Base-by-base conservation (phyloP, 1,284 basidiomycete species). In the Ceratobasidium sp. region DNA sequence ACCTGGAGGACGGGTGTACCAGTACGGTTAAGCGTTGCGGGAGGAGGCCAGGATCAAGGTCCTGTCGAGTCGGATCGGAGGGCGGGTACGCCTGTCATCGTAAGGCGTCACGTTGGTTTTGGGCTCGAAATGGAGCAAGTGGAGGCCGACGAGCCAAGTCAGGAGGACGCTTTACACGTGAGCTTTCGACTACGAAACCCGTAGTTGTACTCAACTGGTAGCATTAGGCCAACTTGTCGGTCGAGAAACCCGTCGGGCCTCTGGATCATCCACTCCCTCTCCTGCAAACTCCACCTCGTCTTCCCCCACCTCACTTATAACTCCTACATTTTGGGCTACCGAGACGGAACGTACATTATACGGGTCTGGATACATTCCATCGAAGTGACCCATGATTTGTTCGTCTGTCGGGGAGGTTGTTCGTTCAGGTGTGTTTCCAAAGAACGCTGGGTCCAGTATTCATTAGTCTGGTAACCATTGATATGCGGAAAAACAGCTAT, bases 231-330 rank as follows among this genome's bases (percentile, higher is more conserved):
- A 14, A 14, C 30, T 30, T 28, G 53, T 28, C 18, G 9, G 16
- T 33, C 16, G 53, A 56, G 28, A 56, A 56, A 56, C 53, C 53
- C 0, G 12, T 30, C 16, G 53, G 7, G 53, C 53, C 53, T 7
- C 25, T 56, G 0, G 38, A 49, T 23, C 25, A 12, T 66, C 75
- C 84, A 86, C 48, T 79, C 84, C 66, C 83, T 95, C 6, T 93
- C 94, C 0, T 85, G 84, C 66, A 94, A 96, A 78, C 79, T 95
- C 62, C 88, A 85, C 76, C 78, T 95, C 33, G 82, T 95, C 8
- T 80, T 96, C 46, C 77, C 81, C 23, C 79, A 83, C 8, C 77
- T 92, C 62, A 81, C 89, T 8, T 77, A 33, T 33, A n/a, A n/a
- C n/a, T 56, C 53, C 1, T 56, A 30, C 28, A 33, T 56, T 16